Base-by-base conservation (phyloP, 495 filamentous ascomycete genomes). In the Penicillium alfredii region DNA sequence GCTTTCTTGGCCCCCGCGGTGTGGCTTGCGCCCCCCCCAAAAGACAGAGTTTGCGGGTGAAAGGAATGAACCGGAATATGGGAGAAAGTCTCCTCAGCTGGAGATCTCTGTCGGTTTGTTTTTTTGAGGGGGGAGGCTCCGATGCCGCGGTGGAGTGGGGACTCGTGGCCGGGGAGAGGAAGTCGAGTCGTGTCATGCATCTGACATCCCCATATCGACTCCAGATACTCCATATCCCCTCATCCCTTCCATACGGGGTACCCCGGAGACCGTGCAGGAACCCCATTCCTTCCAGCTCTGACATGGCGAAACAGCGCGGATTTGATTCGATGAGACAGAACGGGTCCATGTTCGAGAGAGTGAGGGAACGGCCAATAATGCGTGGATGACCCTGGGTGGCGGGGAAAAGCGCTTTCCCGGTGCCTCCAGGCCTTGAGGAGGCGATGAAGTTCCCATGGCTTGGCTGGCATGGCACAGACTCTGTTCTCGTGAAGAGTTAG, bases 321-420 rank as follows among this genome's bases (percentile, higher is more conserved):
- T 30, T 6, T 49, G 24, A 52, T 52, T 49, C 30, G 40, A 3
- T 8, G 8, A 31, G 4, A 2, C 12, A 9, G 13, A 41, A 33
- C 41, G 35, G 44, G 38, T 21, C 49, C 41, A 42, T 16, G 16
- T 11, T 12, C 8, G 9, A 16, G 19, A 12, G 14, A 31, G 8
- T 11, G 27, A 13, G 30, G 23, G 43, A 32, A 35, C 19, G 19
- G 22, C 53, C 40, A 45, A 52, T 52, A 20, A 11, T 14, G 4
- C 13, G 11, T 11, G 12, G 13, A 12, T 30, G 8, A 19, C 11
- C 13, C 12, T 13, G 16, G 24, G 41, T 45, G 42, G 43, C 40
- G 46, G 52, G 55, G 53, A 54, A 53, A 54, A 59, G 55, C 45
- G 37, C 33, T 56, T 32, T 27, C 25, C 49, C 49, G 52, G 38